Base-by-base conservation (phyloP, 768 basidiomycete species). In the Lentinula detonsa region DNA sequence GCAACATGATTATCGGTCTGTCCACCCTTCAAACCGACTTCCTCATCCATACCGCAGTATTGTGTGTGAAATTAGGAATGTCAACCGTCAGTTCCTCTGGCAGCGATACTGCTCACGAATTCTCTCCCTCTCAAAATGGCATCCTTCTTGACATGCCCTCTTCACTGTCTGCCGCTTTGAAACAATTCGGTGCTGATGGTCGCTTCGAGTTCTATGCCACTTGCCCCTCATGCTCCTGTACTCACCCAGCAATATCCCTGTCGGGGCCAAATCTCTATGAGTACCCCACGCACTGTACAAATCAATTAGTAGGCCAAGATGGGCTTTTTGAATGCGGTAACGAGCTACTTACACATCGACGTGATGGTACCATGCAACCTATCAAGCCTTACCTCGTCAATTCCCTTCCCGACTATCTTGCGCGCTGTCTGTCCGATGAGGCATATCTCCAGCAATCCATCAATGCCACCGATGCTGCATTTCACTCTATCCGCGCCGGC, bases 381-480 rank as follows among this genome's bases (percentile, higher is more conserved):
- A 62, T 66, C 18, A 69, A 65, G 56, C 69, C 67, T 0, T 64
- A 64, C 2, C 48, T 64, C 4, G 48, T 45, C 28, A 42, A 59
- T 0, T 63, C 67, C 8, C 69, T 74, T 45, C 43, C 62, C 5
- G 66, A 73, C 53, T 63, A 69, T 49, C 10, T 69, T 50, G 59
- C 66, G 13, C 60, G 65, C 23, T 48, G 62, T 15, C 63, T 69
- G 16, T 34, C 66, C n/a, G 50, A 66, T 45, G 18, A 52, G 28
- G 10, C 56, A 34, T 66, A 62, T 45, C 62, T 65, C 40, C 50
- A 63, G 31, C 59, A 63, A 10, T 66, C 60, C 45, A 66, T 67
- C 35, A 51, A 64, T 18, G 66, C 65, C 45, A 56, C 45, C 23
- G 54, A 61, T 42, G 57, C 53, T 35, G 10, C 48, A 8, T 10